A percentile compares a stretch with the other conserved stretches of the same genome.
Conservation (phyloP, 805 yeast species). For the Tetrapisispora arboricola region DNA sequence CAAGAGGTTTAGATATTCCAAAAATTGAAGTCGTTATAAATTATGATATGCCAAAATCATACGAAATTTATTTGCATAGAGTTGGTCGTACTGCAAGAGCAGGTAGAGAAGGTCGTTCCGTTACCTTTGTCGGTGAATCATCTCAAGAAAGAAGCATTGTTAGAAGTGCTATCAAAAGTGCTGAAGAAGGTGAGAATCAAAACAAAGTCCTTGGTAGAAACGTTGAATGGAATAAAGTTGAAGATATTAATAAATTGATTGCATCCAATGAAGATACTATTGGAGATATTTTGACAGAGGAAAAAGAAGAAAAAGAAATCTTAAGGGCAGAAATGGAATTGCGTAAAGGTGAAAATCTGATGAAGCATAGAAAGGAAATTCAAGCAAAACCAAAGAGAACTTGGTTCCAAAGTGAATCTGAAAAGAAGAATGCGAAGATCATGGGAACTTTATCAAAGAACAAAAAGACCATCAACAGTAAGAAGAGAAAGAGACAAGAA, state of each 20-base stretch:
- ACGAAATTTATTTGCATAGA: conserved; percentile 89
- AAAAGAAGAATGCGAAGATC: conserved; percentile 32
- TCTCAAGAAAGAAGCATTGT: conserved; percentile 82
- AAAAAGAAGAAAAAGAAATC: conserved; percentile 78
- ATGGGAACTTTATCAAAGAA: conserved; percentile 36
- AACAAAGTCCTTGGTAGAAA: conserved; percentile 71
- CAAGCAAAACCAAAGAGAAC: conserved; percentile 87
- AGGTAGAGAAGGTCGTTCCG: conserved; percentile 89
- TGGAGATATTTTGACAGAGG: conserved; percentile 76
- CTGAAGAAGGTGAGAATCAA: conserved; percentile 35
- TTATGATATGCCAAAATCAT: conserved; percentile 89
- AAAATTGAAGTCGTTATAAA: conserved; percentile 91
- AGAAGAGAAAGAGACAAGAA: conserved; percentile 63
- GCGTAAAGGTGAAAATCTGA: conserved; percentile 71
- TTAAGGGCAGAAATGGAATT: conserved; percentile 86
- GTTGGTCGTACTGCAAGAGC: conserved; percentile 99
- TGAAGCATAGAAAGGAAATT: conserved; percentile 74
- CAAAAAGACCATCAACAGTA: conserved; percentile 45
- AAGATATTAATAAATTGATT: conserved; percentile 50
- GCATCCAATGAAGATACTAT: conserved; percentile 50
- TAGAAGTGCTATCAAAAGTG: conserved; percentile 74
- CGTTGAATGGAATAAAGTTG: conserved; percentile 85
- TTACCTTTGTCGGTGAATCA: conserved; percentile 88
- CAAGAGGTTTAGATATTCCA: conserved; percentile 98
- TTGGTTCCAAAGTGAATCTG: conserved; percentile 69